These are phyloP conservation scores for Isabelozyma rhagii DNA, from an alignment of 805 yeast genomes.

Conservation along the genomic window DNA sequence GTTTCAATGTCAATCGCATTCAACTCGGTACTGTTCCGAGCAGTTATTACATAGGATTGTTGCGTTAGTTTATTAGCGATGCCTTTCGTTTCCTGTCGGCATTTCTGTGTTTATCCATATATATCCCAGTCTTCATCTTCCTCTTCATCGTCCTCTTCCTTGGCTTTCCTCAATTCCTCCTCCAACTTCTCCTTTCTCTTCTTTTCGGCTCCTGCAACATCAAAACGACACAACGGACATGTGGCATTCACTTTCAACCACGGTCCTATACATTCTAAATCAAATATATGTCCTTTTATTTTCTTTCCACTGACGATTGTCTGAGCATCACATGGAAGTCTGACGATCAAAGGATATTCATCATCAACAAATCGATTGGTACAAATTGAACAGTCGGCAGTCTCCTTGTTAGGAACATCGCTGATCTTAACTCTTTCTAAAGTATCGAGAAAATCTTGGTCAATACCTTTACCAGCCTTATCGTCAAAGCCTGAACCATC, in stretches of 20 bases:
- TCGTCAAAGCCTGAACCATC: neutral
- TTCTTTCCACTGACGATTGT: conserved; percentile 12
- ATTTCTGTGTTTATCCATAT: conserved; percentile 53
- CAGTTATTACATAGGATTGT: no score
- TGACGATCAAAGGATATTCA: conserved; percentile 74
- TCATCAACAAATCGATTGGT: conserved; percentile 70
- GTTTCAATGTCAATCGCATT: neutral
- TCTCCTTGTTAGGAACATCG: conserved; percentile 36
- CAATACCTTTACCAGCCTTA: conserved; percentile 47
- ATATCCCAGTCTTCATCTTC: conserved; percentile 76
- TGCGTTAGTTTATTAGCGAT: no score
- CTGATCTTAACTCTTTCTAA: conserved; percentile 59
- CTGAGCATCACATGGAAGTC: conserved; percentile 59
- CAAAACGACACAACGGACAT: conserved; percentile 85
- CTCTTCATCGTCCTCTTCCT: conserved; percentile 48
- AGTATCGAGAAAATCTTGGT: conserved; percentile 68
- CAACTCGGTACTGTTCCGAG: no score
- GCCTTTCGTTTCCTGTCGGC: neutral
- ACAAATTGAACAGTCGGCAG: conserved; percentile 82
- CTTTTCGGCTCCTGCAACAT: conserved; percentile 46
- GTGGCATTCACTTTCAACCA: conserved; percentile 76
- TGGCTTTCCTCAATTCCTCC: conserved; percentile 28
- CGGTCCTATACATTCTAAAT: conserved; percentile 85
- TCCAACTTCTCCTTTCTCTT: conserved; percentile 28
- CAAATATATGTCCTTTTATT: conserved; percentile 63